Evolutionary conservation across 306 rosid genomes (phyloP).

Genomic region (Rosa rugosa): DNA sequence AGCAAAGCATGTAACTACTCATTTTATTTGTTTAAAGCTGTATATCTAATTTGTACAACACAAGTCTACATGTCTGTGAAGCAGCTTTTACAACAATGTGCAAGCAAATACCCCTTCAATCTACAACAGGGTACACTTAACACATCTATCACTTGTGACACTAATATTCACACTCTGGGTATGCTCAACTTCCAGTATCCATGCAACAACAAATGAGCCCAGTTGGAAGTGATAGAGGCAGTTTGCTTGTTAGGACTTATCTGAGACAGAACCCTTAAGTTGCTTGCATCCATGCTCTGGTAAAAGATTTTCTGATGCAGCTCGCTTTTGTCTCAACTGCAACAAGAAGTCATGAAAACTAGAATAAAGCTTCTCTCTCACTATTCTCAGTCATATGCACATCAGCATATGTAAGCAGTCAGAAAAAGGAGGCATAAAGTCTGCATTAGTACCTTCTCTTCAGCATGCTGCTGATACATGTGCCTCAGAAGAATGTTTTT

Average conservation of each 20-base stretch:
- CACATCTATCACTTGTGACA: neutral
- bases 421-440: neutral
- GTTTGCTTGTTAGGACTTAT: slow-evolving; percentile 22
- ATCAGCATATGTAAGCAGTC: neutral
- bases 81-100: slow-evolving; percentile 4
- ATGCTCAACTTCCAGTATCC: neutral
- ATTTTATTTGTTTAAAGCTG: slow-evolving; percentile 12
- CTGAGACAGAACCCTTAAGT: slow-evolving; percentile 47
- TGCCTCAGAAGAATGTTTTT: slow-evolving; percentile 79
- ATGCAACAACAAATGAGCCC: neutral
- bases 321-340: slow-evolving; percentile 81
- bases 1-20: neutral
- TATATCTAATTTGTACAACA: slow-evolving; percentile 14
- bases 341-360: slow-evolving; percentile 29
- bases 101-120: slow-evolving; percentile 14
- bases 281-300: slow-evolving; percentile 78
- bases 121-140: neutral
- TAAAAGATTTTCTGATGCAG: slow-evolving; percentile 65
- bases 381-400: neutral
- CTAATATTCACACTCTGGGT: slow-evolving; percentile 24
- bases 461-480: slow-evolving; percentile 71
- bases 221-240: neutral
- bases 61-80: slow-evolving; percentile 18
- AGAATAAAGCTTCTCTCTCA: neutral
- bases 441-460: slow-evolving; percentile 43